Evolutionary conservation across 345 rosid species (phyloP).

Genomic region (Dovyalis caffra): DNA sequence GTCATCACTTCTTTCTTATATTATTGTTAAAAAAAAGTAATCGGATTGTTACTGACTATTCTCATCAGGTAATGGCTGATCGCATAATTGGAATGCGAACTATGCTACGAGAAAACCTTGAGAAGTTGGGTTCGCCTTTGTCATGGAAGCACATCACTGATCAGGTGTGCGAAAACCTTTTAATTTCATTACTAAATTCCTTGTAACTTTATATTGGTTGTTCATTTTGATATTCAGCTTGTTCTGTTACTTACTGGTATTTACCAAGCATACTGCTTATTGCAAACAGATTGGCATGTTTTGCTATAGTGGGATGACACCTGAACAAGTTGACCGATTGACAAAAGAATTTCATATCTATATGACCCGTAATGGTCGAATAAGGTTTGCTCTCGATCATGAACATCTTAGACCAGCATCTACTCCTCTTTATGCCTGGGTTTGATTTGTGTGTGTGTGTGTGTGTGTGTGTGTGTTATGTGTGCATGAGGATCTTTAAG

Average conservation of each 20-base stretch:
- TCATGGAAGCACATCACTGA: constrained; percentile 90
- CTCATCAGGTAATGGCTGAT: constrained; percentile 78
- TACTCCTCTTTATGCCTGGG: neutral
- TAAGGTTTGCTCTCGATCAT: constrained; percentile 46
- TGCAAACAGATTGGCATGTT: constrained; percentile 88
- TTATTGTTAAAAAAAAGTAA: neutral
- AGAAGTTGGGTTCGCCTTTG: constrained; percentile 71
- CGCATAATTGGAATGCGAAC: constrained; percentile 93
- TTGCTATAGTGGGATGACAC: constrained; percentile 91
- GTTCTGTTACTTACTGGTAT: neutral
- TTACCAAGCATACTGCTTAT: neutral
- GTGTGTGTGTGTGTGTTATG: neutral
- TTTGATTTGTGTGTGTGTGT: too few species aligned
- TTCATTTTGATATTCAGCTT: neutral
- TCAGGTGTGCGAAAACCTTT: constrained; percentile 44
- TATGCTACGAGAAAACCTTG: constrained; percentile 73
- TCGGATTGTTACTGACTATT: neutral
- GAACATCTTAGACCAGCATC: neutral
- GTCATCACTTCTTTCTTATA: neutral
- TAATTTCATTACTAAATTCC: neutral
- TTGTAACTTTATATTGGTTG: neutral
- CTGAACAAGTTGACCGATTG: constrained; percentile 83
- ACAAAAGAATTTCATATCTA: constrained; percentile 80
- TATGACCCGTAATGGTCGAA: constrained; percentile 90
- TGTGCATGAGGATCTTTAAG: neutral